Conservation (phyloP, 352 stramenopile genomes). For the Phytopythium boreale region DNA sequence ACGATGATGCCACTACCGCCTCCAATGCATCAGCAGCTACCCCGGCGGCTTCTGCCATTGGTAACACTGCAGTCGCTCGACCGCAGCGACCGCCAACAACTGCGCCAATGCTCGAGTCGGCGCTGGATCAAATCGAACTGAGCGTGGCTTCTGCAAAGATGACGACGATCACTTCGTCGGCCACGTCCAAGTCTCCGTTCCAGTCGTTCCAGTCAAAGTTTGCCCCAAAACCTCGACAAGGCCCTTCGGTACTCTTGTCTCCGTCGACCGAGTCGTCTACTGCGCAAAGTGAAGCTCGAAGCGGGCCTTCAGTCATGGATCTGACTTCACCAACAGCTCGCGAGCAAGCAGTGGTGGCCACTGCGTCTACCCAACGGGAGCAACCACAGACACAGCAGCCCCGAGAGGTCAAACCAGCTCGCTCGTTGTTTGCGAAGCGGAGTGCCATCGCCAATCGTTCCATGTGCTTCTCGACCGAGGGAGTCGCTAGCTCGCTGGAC, state of each 20-base stretch:
- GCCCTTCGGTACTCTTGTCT: slow-evolving; percentile 12
- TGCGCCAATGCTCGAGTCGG: slow-evolving; percentile 20
- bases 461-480: slow-evolving; percentile 79
- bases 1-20: background rate
- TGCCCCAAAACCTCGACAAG: slow-evolving; percentile 8
- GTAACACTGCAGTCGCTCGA: background rate
- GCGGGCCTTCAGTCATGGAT: slow-evolving; percentile 30
- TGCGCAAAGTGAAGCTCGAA: slow-evolving; percentile 12
- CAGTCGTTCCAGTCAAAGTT: slow-evolving; percentile 82
- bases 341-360: background rate
- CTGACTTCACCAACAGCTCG: slow-evolving; percentile 6
- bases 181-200: slow-evolving; percentile 65
- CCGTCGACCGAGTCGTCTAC: background rate
- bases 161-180: slow-evolving; percentile 13
- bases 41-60: background rate
- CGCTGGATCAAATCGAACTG: slow-evolving; percentile 43
- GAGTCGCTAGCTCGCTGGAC: slow-evolving; percentile 69
- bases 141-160: slow-evolving; percentile 23
- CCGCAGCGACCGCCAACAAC: background rate
- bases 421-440: slow-evolving; percentile 45
- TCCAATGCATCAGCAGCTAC: background rate
- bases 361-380: background rate
- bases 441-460: slow-evolving; percentile 54
- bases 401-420: slow-evolving; percentile 34
- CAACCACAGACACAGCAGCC: background rate